A percentile compares a stretch with the other conserved stretches of the same genome.
Conservation (phyloP, 371 early-diverging fungal species). For the Umbelopsis sp. region DNA sequence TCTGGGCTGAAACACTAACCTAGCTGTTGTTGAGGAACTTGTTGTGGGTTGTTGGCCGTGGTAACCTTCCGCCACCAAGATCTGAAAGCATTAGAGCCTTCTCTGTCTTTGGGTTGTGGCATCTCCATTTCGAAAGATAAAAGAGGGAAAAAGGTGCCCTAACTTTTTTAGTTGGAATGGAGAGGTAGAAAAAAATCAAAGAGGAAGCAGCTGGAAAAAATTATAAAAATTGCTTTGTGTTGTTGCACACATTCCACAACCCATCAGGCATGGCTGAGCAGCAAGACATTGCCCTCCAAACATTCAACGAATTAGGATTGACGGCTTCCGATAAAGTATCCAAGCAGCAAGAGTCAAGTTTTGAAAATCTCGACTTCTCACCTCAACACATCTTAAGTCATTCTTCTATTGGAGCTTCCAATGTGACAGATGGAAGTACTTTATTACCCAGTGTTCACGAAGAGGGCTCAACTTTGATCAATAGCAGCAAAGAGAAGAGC, state of each 20-base stretch:
- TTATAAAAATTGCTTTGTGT: slow-evolving; percentile 10
- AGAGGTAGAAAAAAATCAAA: slow-evolving; percentile 1
- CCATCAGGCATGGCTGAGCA: slow-evolving; percentile 6
- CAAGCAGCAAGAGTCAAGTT: slow-evolving; percentile 17
- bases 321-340: slow-evolving; percentile 11
- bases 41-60: slow-evolving; percentile 4
- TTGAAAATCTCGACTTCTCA: slow-evolving; percentile 20
- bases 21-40: slow-evolving; percentile 8
- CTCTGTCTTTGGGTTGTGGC: slow-evolving; percentile 2
- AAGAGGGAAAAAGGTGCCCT: background rate
- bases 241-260: slow-evolving; percentile 3
- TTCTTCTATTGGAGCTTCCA: slow-evolving; percentile 9
- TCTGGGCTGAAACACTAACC: background rate
- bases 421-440: slow-evolving; percentile 15
- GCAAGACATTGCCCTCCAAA: slow-evolving; percentile 17
- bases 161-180: background rate
- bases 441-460: slow-evolving; percentile 16
- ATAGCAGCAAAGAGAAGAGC: slow-evolving; percentile 7
- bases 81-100: slow-evolving; percentile 11
- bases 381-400: background rate
- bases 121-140: slow-evolving; percentile 7
- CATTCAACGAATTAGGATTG: slow-evolving; percentile 9
- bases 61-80: slow-evolving; percentile 16
- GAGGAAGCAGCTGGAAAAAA: background rate
- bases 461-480: slow-evolving; percentile 14